These are phyloP conservation scores for Termitomyces sp. DNA, from an alignment of 768 basidiomycete genomes.

Conservation along the genomic window DNA sequence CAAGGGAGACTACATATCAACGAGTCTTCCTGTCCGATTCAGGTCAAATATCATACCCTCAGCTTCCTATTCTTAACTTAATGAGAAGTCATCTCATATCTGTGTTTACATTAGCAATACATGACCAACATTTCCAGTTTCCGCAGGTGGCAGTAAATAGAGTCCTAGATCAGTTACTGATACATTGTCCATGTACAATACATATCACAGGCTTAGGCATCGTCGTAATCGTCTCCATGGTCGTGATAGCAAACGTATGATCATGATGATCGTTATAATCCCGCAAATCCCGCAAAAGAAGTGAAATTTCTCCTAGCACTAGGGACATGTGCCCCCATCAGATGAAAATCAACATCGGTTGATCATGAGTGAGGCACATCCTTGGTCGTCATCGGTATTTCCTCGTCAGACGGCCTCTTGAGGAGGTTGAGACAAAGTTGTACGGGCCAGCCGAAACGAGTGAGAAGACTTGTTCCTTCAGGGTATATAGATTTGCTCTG, in stretches of 20 bases:
- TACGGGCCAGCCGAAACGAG: constrained; percentile 31
- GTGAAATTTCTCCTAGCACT: no score
- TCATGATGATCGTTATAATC: not conserved
- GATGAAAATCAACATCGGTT: no score
- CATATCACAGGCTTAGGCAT: not conserved
- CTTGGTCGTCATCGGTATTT: constrained; percentile 6
- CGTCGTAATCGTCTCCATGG: not conserved
- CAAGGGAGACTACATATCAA: not conserved
- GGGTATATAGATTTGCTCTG: constrained; percentile 37
- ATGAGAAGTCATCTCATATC: not conserved
- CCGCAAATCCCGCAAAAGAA: not conserved
- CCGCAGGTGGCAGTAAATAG: not conserved
- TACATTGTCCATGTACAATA: not conserved
- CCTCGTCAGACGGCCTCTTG: not conserved
- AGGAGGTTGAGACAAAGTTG: constrained; percentile 15
- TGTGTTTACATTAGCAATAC: not conserved
- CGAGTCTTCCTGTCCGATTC: no score
- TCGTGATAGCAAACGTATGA: not conserved
- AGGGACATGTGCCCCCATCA: not conserved
- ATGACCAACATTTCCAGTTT: not conserved
- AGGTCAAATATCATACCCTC: no score
- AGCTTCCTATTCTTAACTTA: no score
- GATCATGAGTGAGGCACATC: not conserved
- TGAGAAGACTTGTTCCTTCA: constrained; percentile 19
- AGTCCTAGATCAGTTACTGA: not conserved